A percentile compares a stretch with the other conserved stretches of the same genome.
Evolutionary conservation across 2,329 filamentous ascomycete species (phyloP).

Genomic region (Aspergillus puulaauensis): DNA sequence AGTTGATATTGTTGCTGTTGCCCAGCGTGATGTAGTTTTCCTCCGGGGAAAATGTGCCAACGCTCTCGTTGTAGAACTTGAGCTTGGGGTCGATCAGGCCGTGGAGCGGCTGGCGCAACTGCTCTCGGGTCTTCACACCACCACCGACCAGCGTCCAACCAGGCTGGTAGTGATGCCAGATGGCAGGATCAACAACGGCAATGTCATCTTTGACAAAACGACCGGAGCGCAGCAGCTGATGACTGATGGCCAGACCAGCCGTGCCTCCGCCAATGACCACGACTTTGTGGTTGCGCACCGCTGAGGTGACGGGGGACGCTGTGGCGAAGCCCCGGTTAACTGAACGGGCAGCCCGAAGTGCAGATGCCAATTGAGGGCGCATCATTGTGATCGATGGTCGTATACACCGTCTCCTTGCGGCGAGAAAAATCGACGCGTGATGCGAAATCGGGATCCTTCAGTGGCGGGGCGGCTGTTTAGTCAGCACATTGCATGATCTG

Average conservation of each 20-base stretch:
- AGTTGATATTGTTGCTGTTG: slow-evolving; percentile 57
- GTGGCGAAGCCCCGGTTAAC: slow-evolving; percentile 25
- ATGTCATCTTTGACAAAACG: slow-evolving; percentile 61
- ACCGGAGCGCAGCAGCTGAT: slow-evolving; percentile 64
- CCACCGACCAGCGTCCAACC: slow-evolving; percentile 70
- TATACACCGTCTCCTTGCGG: not conserved
- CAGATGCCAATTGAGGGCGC: slow-evolving; percentile 22
- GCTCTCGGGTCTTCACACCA: slow-evolving; percentile 62
- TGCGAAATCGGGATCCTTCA: too few species aligned
- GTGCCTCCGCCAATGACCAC: slow-evolving; percentile 67
- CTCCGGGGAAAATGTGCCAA: slow-evolving; percentile 54
- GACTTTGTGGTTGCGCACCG: slow-evolving; percentile 57
- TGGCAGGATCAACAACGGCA: slow-evolving; percentile 62
- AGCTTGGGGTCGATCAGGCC: slow-evolving; percentile 60
- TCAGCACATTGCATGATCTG: too few species aligned
- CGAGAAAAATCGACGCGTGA: not conserved
- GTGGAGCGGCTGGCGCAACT: slow-evolving; percentile 53
- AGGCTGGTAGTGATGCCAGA: slow-evolving; percentile 67
- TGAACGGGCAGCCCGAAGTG: slow-evolving; percentile 22
- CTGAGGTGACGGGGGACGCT: slow-evolving; percentile 34
- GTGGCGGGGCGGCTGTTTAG: too few species aligned
- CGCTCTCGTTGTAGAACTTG: slow-evolving; percentile 57
- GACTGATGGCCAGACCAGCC: slow-evolving; percentile 64
- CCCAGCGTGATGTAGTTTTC: slow-evolving; percentile 57
- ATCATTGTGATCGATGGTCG: slow-evolving; percentile 24